Evolutionary conservation across 768 basidiomycete genomes (phyloP).

Genomic region (Xerocomus potaroensis): DNA sequence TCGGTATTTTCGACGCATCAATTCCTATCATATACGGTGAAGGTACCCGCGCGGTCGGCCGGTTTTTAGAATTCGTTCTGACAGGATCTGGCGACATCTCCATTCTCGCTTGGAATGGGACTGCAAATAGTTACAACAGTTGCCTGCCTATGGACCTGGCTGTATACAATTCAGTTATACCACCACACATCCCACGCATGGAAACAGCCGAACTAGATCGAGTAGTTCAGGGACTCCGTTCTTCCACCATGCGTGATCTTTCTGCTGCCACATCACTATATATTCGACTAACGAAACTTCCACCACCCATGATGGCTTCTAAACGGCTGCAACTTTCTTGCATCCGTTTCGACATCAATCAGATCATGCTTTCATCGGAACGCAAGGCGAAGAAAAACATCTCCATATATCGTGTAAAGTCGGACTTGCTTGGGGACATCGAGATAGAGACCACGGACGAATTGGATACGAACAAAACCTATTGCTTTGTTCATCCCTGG

Average conservation of each 20-base stretch:
- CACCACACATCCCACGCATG: constrained; percentile 2
- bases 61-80: constrained; percentile 14
- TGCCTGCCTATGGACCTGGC: background rate
- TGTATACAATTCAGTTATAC: constrained; percentile 1
- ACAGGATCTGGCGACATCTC: constrained; percentile 7
- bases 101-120: constrained; percentile 16
- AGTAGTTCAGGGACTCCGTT: background rate
- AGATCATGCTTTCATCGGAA: background rate
- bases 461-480: background rate
- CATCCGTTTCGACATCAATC: background rate
- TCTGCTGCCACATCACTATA: background rate
- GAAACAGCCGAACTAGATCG: background rate
- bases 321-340: constrained; percentile 4
- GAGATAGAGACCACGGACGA: background rate
- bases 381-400: background rate
- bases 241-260: background rate
- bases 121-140: constrained; percentile 1
- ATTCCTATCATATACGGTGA: constrained; percentile 14
- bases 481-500: constrained; percentile 2
- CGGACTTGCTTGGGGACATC: background rate
- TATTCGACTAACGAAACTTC: background rate
- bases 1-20: constrained; percentile 8
- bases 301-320: background rate
- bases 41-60: constrained; percentile 6
- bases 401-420: background rate